Evolutionary conservation across 2,329 filamentous ascomycete genomes (phyloP), one percentile per base, ranked within the genome.

Genomic region (Coniochaeta sp.): DNA sequence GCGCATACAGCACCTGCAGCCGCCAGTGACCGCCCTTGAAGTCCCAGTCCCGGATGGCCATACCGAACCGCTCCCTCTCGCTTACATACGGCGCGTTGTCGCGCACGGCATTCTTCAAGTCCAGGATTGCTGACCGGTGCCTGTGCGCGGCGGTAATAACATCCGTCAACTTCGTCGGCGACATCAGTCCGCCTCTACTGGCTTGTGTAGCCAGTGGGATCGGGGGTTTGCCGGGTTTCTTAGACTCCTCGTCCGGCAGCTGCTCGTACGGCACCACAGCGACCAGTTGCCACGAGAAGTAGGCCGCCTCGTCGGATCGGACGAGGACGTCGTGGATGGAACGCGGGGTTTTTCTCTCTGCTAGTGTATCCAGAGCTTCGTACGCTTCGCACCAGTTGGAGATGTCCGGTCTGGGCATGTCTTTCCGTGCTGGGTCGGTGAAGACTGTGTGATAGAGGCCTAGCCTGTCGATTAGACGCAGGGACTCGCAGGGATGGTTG

Each of bases 121-220:
- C 68, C 26, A 79, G 71, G n/a, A 95, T 89, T 40, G 85, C 77
- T 4, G 69, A 60, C 45, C 80, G 74, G 57, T 91, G 76, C n/a
- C 71, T 74, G 48, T 86, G 75, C 8, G 86, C 80, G 20, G 82
- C 80, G 13, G 78, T 77, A 51, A 94, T 72, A 4, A 92, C 69
- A 56, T 84, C 83, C 40, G 79, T 81, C 5, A 90, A 71, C 64
- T 86, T 94, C 64, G 91, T 95, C 2, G 87, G 82, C 1, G 85
- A 79, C 61, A 87, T 90, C 64, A 95, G 82, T 5, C 90, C 90
- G 64, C 95, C 89, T 28, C 86, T 77, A 5, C 82, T 85, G 5
- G 87, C 85, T 27, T 81, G 71, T 3, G 79, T 78, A 3, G 84
- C 78, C 16, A 83, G 74, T 1, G 85, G 81, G 18, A 78, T 76